Base-by-base conservation (phyloP, 306 rosid genomes). In the Gastrolobium villosum region DNA sequence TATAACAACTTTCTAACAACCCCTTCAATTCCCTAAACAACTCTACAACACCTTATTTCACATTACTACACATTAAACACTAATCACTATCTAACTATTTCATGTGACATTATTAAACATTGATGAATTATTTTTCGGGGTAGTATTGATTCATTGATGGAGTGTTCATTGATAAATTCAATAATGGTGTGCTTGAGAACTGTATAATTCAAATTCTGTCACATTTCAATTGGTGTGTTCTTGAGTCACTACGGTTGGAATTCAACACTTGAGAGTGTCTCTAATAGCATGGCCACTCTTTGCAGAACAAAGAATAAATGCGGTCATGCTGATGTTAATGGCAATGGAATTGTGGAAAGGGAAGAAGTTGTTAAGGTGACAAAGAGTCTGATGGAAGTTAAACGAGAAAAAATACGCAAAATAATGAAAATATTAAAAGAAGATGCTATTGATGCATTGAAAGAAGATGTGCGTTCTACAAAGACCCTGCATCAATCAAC, bases 321-420 rank as follows among this genome's bases (percentile, higher is more conserved):
- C 81, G 7, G n/a, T 30, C 13, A 4, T 76, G 35, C 26, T 76
- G 2, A 68, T 41, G 50, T 7, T 6, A 45, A 36, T 30, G 64
- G 63, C 6, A 68, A 74, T 6, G 84, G 84, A 6, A 2, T 79
- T 2, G 67, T 84, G 5, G 60, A 32, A 6, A 11, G 62, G 9
- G 87, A 79, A 5, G 87, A 84, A 28, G 15, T 74, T 7, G 81
- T 74, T 5, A 31, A 14, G 6, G 53, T 78, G 6, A n/a, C 74
- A 1, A 49, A 54, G 40, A 56, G 10, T 40, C 26, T 74, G 3
- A 79, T 83, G 73, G 74, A 37, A 1, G 31, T 83, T 10, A 81
- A 84, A 79, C 70, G 71, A 14, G 78, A 74, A 34, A 36, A 61
- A 36, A 35, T 61, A 45, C 20, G 30, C 10, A 61, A 61, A 7